Evolutionary conservation across 257 asterid species (phyloP), one percentile per base, ranked within the genome.

Genomic region (Forsythia suspensa): DNA sequence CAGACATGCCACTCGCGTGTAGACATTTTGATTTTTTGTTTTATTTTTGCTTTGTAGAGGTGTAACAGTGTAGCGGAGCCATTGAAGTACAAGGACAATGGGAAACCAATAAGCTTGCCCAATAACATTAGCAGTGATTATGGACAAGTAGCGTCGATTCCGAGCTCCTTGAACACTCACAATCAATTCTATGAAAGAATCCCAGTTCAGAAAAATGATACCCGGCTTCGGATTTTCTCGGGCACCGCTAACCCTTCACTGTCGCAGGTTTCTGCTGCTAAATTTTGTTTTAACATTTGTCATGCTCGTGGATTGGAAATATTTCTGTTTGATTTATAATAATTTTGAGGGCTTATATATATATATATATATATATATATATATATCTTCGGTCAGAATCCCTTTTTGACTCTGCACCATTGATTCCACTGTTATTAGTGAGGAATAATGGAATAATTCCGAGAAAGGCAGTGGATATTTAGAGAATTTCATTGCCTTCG

Each of bases 181-280:
- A 84, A 71, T 63, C 90, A 82, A 10, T 44, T 82, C 11, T 34
- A 81, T 39, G 84, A 76, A 79, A 74, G 84, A 71, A 73, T 84
- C 55, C 76, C 86, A 34, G 76, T 63, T 72, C 81, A 70, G 40
- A 85, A 78, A 20, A 80, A 43, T 79, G 96, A 88, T 41, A 92
- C 91, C 11, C 91, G 96, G 67, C 93, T 95, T 67, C 87, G 91
- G 52, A 90, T 95, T 75, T 95, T 95, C 89, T 91, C 99, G 20
- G 98, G 98, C 73, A 90, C 97, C 8, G 98, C 99, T 44, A 95
- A 95, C 86, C 94, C 94, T 77, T 77, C 91, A 21, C 90, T 95
- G 29, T 86, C 99, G 59, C 94, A 93, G 90, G 98, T 93, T 34
- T 69, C 70, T 44, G 16, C 67, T 44, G 13, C 70, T 51, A 77